Evolutionary conservation across 1,139 yeast genomes (phyloP).

Genomic region (Kurtzmaniella quercitrusa): DNA sequence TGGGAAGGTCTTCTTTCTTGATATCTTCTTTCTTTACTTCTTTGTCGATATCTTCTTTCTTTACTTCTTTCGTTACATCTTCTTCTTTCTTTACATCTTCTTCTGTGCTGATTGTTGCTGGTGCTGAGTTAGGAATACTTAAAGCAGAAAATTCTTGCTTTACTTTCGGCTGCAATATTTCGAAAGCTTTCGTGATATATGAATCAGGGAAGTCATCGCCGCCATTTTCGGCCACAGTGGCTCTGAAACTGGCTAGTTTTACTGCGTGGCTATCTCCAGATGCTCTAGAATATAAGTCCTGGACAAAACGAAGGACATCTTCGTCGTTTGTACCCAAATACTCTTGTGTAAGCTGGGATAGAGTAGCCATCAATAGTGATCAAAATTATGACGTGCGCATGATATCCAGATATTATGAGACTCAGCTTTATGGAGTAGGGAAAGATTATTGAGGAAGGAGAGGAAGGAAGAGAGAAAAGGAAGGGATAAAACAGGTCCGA

Average conservation of each 20-base stretch:
- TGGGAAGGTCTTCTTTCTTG: too few relatives aligned
- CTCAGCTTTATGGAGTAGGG: too few relatives aligned
- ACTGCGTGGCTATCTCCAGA: constrained; percentile 10
- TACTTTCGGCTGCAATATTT: constrained; percentile 13
- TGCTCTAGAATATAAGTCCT: constrained; percentile 42
- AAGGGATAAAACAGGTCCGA: too few relatives aligned
- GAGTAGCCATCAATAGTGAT: neutral
- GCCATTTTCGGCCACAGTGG: constrained; percentile 52
- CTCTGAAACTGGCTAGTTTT: constrained; percentile 30
- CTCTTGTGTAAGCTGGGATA: constrained; percentile 7
- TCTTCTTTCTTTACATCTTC: constrained; percentile 5
- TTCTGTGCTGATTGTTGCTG: neutral
- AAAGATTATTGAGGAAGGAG: too few relatives aligned
- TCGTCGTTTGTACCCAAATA: constrained; percentile 17
- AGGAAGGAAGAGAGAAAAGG: too few relatives aligned
- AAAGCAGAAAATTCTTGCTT: constrained; percentile 16
- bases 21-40: too few relatives aligned
- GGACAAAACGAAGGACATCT: constrained; percentile 52
- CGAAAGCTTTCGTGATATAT: constrained; percentile 36
- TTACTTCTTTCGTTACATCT: too few relatives aligned
- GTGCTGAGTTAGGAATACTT: constrained; percentile 12
- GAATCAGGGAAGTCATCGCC: constrained; percentile 54
- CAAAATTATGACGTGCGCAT: neutral
- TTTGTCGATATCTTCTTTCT: too few relatives aligned
- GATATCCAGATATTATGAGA: too few relatives aligned